Base-by-base conservation (phyloP, 1,284 basidiomycete species). In the Ceratobasidium sp. region DNA sequence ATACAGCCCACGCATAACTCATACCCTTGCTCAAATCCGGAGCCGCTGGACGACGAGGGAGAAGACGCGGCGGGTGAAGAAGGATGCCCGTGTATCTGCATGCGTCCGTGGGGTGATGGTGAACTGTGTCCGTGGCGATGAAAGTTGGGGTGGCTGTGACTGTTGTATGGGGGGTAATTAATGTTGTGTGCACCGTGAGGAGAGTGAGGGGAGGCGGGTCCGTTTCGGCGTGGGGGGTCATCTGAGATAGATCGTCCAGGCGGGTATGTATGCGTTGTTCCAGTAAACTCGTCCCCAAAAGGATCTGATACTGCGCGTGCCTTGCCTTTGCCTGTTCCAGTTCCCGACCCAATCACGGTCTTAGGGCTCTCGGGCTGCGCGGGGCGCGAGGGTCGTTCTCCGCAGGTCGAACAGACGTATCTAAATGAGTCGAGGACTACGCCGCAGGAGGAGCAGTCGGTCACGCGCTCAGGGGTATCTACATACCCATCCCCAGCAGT, bases 341-440 rank as follows among this genome's bases (percentile, higher is more conserved):
- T 41, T 2, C 81, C 81, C 45, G 79, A 79, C 11, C 77, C 74
- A 76, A 79, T 66, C 81, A 83, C 78, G 83, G 72, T 73, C 50
- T 53, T 63, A 27, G 72, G 72, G 60, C 72, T 73, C 60, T 73
- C 72, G 15, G 60, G 72, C 31, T 54, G 44, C 31, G 33, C 22
- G 6, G 72, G 72, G n/a, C 72, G 48, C 11, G 72, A 73, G 17
- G 72, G 82, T 83, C 89, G 92, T 82, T 93, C 92, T 15, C 95
- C 94, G 79, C 95, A 97, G 27, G 90, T 91, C 7, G 90, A 88
- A 80, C 95, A 97, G 17, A 96, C 91, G 80, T 97, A 97, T 63
- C 93, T 90, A 82, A 96, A 90, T 24, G 89, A 87, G 74, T 95
- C 91, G 9, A 97, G 84, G 4, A 90, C 80, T 0, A 87, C 81